Evolutionary conservation across 129 eudicot genomes (phyloP).

Genomic region (Dittrichia graveolens): DNA sequence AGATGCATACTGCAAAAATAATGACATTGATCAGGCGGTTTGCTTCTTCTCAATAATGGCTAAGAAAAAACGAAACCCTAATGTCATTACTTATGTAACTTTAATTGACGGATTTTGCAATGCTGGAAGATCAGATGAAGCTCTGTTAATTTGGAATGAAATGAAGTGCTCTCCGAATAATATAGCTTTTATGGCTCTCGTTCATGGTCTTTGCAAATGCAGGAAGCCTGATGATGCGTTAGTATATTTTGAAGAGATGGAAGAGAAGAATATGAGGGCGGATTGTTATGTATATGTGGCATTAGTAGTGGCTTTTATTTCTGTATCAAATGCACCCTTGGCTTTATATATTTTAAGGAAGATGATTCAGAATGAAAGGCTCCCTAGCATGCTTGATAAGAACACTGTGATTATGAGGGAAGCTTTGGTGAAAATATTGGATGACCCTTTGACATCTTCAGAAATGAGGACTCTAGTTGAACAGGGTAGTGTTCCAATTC

Average conservation of each 20-base stretch:
- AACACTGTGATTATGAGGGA: slow-evolving; percentile 43
- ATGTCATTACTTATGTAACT: slow-evolving; percentile 66
- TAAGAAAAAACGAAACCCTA: slow-evolving; percentile 58
- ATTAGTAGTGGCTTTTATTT: slow-evolving; percentile 57
- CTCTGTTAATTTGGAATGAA: slow-evolving; percentile 56
- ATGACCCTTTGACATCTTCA: slow-evolving; percentile 45
- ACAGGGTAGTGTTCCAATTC: slow-evolving; percentile 39
- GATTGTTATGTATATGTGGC: slow-evolving; percentile 60
- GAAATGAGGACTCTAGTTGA: slow-evolving; percentile 41
- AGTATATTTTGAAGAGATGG: slow-evolving; percentile 59
- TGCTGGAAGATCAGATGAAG: slow-evolving; percentile 70
- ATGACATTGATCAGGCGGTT: slow-evolving; percentile 60
- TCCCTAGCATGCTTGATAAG: slow-evolving; percentile 48
- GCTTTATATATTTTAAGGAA: slow-evolving; percentile 50
- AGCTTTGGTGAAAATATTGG: slow-evolving; percentile 41
- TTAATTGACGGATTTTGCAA: slow-evolving; percentile 79
- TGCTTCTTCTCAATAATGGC: slow-evolving; percentile 51
- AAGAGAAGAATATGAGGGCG: slow-evolving; percentile 56
- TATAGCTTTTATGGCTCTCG: slow-evolving; percentile 78
- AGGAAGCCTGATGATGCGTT: slow-evolving; percentile 54
- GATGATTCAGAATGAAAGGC: slow-evolving; percentile 45
- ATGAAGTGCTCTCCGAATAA: slow-evolving; percentile 69
- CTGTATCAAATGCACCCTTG: slow-evolving; percentile 47
- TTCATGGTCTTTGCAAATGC: slow-evolving; percentile 84
- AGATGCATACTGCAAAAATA: slow-evolving; percentile 75